Conservation (phyloP, 2,329 filamentous ascomycete genomes). For the Venturia pyrina region DNA sequence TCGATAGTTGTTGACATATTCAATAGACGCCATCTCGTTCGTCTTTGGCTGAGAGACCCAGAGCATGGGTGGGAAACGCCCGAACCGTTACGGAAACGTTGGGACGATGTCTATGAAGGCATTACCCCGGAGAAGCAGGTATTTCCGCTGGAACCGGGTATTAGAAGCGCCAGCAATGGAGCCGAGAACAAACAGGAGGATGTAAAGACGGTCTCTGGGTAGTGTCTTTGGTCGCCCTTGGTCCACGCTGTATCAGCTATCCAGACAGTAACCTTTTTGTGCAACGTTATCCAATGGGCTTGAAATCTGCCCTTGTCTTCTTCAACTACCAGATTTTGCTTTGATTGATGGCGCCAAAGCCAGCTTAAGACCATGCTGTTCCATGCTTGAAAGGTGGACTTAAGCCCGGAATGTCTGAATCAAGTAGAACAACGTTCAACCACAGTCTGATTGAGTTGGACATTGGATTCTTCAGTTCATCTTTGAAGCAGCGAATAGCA, state of each 20-base stretch:
- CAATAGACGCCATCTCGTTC: slow-evolving; percentile 33
- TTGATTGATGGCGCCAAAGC: no score
- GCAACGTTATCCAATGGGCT: no score
- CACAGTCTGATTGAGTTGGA: no score
- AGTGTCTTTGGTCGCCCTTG: neutral
- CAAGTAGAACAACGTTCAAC: no score
- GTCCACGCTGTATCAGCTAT: neutral
- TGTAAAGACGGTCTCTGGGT: neutral
- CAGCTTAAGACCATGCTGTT: no score
- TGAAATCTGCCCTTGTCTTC: no score
- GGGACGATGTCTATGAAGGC: slow-evolving; percentile 44
- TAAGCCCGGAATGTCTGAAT: no score
- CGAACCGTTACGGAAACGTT: slow-evolving; percentile 30
- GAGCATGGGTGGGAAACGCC: slow-evolving; percentile 38
- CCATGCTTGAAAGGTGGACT: no score
- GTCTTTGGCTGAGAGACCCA: slow-evolving; percentile 38
- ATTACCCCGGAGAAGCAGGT: slow-evolving; percentile 43
- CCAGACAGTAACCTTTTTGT: neutral
- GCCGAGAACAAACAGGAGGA: neutral
- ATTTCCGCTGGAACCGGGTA: slow-evolving; percentile 47
- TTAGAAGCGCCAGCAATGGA: slow-evolving; percentile 28
- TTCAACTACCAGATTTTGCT: no score
- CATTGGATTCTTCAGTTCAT: no score
- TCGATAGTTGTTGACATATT: neutral
- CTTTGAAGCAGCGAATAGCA: no score